Conservation (phyloP, 345 rosid species). For the Eucalyptus regnans region DNA sequence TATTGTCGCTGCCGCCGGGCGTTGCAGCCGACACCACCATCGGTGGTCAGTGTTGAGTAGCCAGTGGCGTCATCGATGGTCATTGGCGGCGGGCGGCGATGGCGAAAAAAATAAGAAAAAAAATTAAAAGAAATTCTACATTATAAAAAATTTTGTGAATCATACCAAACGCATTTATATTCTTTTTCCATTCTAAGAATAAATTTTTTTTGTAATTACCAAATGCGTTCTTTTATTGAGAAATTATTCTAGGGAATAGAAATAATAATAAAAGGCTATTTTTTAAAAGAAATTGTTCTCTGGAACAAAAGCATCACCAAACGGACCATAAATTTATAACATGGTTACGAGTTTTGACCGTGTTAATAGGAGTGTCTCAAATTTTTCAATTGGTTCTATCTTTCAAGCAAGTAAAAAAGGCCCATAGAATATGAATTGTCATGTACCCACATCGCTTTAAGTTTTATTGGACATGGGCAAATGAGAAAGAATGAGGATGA, state of each 20-base stretch:
- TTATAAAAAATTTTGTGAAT: too few relatives aligned
- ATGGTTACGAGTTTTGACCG: rapidly evolving
- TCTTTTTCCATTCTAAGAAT: too few relatives aligned
- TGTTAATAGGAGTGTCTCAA: not conserved
- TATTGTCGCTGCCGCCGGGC: rapidly evolving
- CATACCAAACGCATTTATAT: rapidly evolving
- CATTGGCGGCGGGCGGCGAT: rapidly evolving
- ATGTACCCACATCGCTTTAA: not conserved
- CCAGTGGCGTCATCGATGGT: too few relatives aligned
- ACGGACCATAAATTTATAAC: rapidly evolving
- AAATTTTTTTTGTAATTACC: too few relatives aligned
- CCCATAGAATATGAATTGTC: not conserved
- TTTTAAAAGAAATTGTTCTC: rapidly evolving
- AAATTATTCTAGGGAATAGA: rapidly evolving
- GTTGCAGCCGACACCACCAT: rapidly evolving
- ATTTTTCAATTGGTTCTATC: not conserved
- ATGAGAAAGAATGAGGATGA: not conserved
- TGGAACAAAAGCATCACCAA: rapidly evolving
- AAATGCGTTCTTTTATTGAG: too few relatives aligned
- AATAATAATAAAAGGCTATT: too few relatives aligned
- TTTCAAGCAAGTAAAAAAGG: not conserved
- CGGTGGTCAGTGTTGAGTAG: rapidly evolving
- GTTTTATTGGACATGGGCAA: not conserved
- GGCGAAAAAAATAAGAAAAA: too few relatives aligned
- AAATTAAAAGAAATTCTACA: too few relatives aligned